Base-by-base conservation (phyloP, 805 yeast genomes). In the Metahyphopichia silvanorum region DNA sequence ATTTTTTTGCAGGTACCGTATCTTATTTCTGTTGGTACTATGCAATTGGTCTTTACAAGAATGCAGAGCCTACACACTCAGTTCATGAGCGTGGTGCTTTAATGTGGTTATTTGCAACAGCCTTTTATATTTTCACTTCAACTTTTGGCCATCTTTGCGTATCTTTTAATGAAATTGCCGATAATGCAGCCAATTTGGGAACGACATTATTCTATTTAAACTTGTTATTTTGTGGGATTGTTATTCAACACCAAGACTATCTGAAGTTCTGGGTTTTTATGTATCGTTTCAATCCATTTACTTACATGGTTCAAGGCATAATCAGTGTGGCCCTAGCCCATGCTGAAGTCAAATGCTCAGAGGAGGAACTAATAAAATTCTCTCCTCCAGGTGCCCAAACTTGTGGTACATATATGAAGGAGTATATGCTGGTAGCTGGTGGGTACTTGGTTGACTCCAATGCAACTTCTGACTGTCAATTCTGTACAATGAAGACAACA, bases 211-310 rank as follows among this genome's bases (percentile, higher is more conserved):
- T 77, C 57, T 76, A 83, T 2, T 58, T 81, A 68, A 65, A 77
- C 24, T 62, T 85, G 60, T 72, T 74, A 34, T 82, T 84, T 75
- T 82, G 87, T 70, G 95, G 95, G 70, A 86, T 82, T 27, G 63
- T 85, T 62, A 77, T 74, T 11, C 63, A 75, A 16, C 73, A 77
- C 27, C 51, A 64, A 13, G 63, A 57, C 20, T 39, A 63, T 64
- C 84, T 84, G 19, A 77, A 86, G n/a, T 85, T 85, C 68, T 80
- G 66, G 66, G 47, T 55, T 25, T 60, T 60, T 44, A 57, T 60
- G 60, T 60, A 60, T 54, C 42, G 62, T 33, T 44, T 42, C 27
- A 59, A 55, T 40, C 66, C 66, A 11, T 52, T 60, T 38, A 57
- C 66, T 1, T 60, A 60, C 40, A 51, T 58, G 51, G 42, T 57